Evolutionary conservation across 1,284 basidiomycete species (phyloP), one percentile per base, ranked within the genome.

Genomic region (Baeospora myosura): DNA sequence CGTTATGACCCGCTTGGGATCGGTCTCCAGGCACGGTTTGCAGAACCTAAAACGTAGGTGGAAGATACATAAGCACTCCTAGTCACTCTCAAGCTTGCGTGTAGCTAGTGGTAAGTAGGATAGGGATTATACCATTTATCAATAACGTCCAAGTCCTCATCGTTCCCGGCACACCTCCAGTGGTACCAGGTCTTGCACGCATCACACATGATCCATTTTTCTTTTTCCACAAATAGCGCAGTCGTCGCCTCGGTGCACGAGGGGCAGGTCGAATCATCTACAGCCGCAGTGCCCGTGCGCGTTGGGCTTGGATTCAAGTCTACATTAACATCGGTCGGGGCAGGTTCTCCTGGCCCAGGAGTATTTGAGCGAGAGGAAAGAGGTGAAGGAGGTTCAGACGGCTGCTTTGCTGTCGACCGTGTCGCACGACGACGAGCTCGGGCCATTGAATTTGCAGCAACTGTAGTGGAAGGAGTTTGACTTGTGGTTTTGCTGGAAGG

Each of bases 151-250:
- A 84, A 67, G 48, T 84, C 79, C 20, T 68, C 69, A 17, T 73
- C 75, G 38, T 78, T 71, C 12, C 78, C 80, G n/a, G 73, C 81
- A 59, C 85, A 88, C 43, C 76, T 67, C 86, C 86, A 88, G 55
- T 88, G 85, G 14, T 79, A 88, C 85, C 85, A 88, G 22, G 63
- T 72, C 60, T 81, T 84, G 65, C 85, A 88, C 23, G 71, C 73
- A 53, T 87, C 84, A 57, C 85, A 88, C 51, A 75, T 65, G 45
- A 87, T 74, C 83, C 82, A 87, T 52, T 71, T 69, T 49, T 84
- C 80, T 56, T 79, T 80, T 46, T 74, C 68, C 12, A 16, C 2
- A n/a, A n/a, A n/a, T n/a, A n/a, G n/a, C 12, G 12, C 28, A n/a
- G 28, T 30, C 28, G 28, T 30, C 12, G 12, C 28, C 17, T 30